phyloP scores from a whole-genome alignment of 2,329 filamentous ascomycete genomes.

The Botrytis fragariae region DNA sequence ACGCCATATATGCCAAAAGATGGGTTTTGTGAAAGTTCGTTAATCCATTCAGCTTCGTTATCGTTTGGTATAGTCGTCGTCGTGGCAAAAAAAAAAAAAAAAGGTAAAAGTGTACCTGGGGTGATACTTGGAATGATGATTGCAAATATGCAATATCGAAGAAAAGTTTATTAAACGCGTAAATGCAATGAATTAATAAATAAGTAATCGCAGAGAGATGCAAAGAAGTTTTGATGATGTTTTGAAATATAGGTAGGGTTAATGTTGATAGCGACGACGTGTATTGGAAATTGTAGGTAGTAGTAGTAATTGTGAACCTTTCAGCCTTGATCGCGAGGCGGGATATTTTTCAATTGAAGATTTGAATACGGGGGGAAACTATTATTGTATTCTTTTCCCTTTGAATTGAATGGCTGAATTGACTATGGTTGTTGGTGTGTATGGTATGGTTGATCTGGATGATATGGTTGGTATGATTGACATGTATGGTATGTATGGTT shows the following conservation, averaged over 20 bases:
- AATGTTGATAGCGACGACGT: background rate
- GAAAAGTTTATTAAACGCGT: background rate
- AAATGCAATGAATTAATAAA: background rate
- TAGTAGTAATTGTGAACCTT: background rate
- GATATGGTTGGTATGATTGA: background rate
- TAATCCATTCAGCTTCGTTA: constrained; percentile 12
- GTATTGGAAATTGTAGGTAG: background rate
- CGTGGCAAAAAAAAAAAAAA: background rate
- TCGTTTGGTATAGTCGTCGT: background rate
- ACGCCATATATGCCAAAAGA: constrained; percentile 24
- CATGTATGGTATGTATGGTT: background rate
- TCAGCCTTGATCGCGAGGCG: constrained; percentile 16
- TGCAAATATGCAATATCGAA: background rate
- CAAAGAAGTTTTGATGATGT: background rate
- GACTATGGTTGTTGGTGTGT: background rate
- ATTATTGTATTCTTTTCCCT: background rate
- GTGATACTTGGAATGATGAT: background rate
- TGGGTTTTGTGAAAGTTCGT: background rate
- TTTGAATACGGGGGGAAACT: background rate
- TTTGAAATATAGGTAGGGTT: background rate
- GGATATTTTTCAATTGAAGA: background rate
- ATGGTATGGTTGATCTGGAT: background rate
- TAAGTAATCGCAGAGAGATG: background rate
- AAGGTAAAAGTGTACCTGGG: background rate
- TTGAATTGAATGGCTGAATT: background rate